phyloP scores from a whole-genome alignment of 1,284 basidiomycete genomes.

The Prillingera fragicola region DNA sequence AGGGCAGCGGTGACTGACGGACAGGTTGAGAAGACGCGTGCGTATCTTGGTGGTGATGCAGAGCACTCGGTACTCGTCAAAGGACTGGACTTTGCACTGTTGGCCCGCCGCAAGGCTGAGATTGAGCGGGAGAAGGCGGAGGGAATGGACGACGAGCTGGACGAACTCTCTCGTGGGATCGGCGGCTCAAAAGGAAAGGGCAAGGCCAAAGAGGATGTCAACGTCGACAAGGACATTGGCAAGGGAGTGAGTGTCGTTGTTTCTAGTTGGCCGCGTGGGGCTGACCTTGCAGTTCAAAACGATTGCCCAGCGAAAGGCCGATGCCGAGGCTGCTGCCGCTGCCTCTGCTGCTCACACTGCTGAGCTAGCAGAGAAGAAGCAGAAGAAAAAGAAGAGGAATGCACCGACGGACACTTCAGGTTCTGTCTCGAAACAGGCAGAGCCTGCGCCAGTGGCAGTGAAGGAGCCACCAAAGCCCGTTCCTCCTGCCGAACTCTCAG shows the following conservation, averaged over 20 bases:
- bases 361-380: slow-evolving; percentile 1
- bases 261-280: not conserved
- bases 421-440: slow-evolving; percentile 4
- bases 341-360: slow-evolving; percentile 28
- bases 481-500: slow-evolving; percentile 17
- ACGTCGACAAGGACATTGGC: not conserved
- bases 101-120: slow-evolving; percentile 73
- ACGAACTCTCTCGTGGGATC: slow-evolving; percentile 46
- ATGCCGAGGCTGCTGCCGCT: slow-evolving; percentile 18
- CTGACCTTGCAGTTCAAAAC: slow-evolving; percentile 40
- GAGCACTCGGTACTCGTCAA: slow-evolving; percentile 81
- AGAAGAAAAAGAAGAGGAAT: slow-evolving; percentile 19
- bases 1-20: slow-evolving; percentile 1
- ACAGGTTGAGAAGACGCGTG: slow-evolving; percentile 68
- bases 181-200: slow-evolving; percentile 15
- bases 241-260: slow-evolving; percentile 23
- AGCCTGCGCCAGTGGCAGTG: not conserved
- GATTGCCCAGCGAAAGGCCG: slow-evolving; percentile 34
- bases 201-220: slow-evolving; percentile 6
- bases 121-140: slow-evolving; percentile 53
- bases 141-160: slow-evolving; percentile 70
- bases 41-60: slow-evolving; percentile 80
- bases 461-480: slow-evolving; percentile 3
- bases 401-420: slow-evolving; percentile 1
- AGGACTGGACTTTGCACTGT: slow-evolving; percentile 75